Conservation (phyloP, 1,284 basidiomycete genomes). For the Xerocomus nothofagi region DNA sequence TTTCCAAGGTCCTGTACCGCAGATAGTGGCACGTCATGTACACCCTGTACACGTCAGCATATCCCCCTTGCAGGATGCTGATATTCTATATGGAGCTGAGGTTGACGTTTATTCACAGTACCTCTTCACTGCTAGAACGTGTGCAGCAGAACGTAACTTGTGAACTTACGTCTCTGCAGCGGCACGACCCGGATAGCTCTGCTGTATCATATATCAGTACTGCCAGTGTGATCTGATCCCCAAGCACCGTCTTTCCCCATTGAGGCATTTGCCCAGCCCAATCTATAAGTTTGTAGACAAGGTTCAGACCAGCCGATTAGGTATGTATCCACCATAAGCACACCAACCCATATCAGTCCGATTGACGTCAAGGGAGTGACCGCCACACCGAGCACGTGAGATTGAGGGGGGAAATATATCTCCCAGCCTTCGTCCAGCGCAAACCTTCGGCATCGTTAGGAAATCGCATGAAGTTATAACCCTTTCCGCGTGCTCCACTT, state of each 20-base stretch:
- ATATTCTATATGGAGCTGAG: conserved; percentile 3
- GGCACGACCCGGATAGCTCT: neutral
- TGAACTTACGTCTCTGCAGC: no score
- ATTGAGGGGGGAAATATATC: neutral
- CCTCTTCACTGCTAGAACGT: neutral
- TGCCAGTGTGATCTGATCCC: conserved; percentile 4
- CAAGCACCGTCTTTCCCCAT: conserved; percentile 3
- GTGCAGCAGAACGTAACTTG: no score
- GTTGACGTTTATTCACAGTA: neutral
- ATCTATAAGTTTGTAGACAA: conserved; percentile 4
- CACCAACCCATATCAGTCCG: conserved; percentile 1
- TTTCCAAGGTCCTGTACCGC: neutral
- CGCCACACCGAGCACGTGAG: neutral
- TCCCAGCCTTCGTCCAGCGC: neutral
- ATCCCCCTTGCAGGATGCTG: neutral
- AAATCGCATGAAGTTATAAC: conserved; percentile 4
- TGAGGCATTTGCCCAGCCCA: neutral
- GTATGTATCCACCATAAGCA: conserved; percentile 8
- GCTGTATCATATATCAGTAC: no score
- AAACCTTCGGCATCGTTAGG: conserved; percentile 1
- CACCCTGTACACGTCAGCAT: neutral
- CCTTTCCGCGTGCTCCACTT: conserved; percentile 8
- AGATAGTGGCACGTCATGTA: neutral
- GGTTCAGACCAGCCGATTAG: neutral
- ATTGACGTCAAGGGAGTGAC: conserved; percentile 2